A percentile compares a stretch with the other conserved stretches of the same genome.
Evolutionary conservation across 2,329 filamentous ascomycete genomes (phyloP).

Genomic region (Diplodia seriata): DNA sequence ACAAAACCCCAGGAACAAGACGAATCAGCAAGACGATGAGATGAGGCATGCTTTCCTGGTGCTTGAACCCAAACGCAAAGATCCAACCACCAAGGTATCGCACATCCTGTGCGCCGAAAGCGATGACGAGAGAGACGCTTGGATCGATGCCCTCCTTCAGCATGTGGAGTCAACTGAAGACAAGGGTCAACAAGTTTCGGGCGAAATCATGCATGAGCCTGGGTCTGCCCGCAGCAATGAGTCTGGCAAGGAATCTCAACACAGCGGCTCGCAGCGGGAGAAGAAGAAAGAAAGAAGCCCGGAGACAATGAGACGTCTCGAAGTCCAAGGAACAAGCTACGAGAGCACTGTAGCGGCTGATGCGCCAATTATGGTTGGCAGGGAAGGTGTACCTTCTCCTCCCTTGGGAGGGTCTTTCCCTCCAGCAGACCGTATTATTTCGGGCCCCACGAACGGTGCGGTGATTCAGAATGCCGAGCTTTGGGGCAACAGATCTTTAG

Average conservation of each 20-base stretch:
- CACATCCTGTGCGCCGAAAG: slow-evolving; percentile 97
- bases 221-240: slow-evolving; percentile 35
- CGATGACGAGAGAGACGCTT: slow-evolving; percentile 87
- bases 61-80: slow-evolving; percentile 94
- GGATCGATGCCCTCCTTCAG: slow-evolving; percentile 88
- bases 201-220: slow-evolving; percentile 53
- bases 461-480: slow-evolving; percentile 81
- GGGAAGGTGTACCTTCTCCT: slow-evolving; percentile 43
- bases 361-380: slow-evolving; percentile 59
- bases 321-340: slow-evolving; percentile 60
- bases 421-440: slow-evolving; percentile 69
- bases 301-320: slow-evolving; percentile 4
- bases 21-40: slow-evolving; percentile 76
- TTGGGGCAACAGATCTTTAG: slow-evolving; percentile 78
- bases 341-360: slow-evolving; percentile 64
- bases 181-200: slow-evolving; percentile 39
- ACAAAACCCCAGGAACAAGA: slow-evolving; percentile 65
- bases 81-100: slow-evolving; percentile 83
- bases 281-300: slow-evolving; percentile 22
- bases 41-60: slow-evolving; percentile 97
- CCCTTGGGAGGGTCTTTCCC: slow-evolving; percentile 45
- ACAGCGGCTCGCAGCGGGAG: slow-evolving; percentile 35
- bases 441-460: slow-evolving; percentile 81
- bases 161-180: slow-evolving; percentile 81
- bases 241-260: slow-evolving; percentile 51